Evolutionary conservation across 768 basidiomycete genomes (phyloP).

Genomic region (Boletus sp.): DNA sequence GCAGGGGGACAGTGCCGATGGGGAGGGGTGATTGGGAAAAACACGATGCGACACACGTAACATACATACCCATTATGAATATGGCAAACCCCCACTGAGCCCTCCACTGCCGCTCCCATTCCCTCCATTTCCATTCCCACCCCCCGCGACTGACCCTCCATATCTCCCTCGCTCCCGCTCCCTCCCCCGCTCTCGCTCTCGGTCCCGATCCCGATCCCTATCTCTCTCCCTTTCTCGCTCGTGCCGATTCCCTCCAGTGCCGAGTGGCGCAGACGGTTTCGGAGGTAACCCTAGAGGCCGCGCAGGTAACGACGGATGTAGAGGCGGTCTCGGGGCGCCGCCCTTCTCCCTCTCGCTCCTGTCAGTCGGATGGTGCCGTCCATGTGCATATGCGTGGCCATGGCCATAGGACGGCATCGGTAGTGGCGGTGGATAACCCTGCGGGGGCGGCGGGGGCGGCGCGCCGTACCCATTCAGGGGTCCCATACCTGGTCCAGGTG

Average conservation of each 20-base stretch:
- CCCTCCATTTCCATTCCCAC: conserved; percentile 2
- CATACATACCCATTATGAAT: conserved; percentile 19
- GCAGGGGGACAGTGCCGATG: background rate
- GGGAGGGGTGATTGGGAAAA: background rate
- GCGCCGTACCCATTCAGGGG: conserved; percentile 17
- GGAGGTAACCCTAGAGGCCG: conserved; percentile 19
- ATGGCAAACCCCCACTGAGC: conserved; percentile 26
- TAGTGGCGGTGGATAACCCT: conserved; percentile 19
- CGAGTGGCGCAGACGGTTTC: conserved; percentile 16
- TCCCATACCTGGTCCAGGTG: conserved; percentile 4
- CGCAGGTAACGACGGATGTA: conserved; percentile 21
- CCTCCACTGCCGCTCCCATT: conserved; percentile 7
- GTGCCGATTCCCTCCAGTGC: conserved; percentile 12
- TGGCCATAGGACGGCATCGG: conserved; percentile 10
- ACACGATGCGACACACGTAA: background rate
- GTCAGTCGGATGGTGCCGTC: conserved; percentile 13
- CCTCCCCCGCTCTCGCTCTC: conserved; percentile 14
- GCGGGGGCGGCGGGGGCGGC: conserved; percentile 10
- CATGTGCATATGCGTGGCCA: conserved; percentile 8
- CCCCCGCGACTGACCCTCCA: conserved; percentile 8
- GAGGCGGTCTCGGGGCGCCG: background rate
- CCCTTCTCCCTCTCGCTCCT: conserved; percentile 17
- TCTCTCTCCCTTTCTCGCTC: conserved; percentile 19
- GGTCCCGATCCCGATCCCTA: conserved; percentile 3
- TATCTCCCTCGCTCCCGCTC: conserved; percentile 19